Conservation (phyloP, 202 grass and related monocot genomes). For the Sporobolus alterniflorus region DNA sequence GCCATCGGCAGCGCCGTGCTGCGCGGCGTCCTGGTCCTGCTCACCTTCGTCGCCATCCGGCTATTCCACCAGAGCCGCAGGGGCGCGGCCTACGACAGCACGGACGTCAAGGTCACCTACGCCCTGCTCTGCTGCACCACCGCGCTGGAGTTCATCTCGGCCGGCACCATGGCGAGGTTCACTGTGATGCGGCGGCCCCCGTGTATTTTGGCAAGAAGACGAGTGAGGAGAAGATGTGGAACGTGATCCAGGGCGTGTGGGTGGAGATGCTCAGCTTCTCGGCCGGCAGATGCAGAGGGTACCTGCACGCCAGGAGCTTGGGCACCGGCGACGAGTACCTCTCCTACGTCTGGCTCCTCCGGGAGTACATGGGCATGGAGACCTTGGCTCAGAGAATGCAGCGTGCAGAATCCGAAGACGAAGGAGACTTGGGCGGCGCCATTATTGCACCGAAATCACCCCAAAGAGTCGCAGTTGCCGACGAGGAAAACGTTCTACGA, state of each 20-base stretch:
- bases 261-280: constrained; percentile 44
- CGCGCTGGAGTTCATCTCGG: neutral
- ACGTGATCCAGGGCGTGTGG: constrained; percentile 3
- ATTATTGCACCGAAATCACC: no score
- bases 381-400: neutral
- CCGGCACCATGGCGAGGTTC: no score
- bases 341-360: neutral
- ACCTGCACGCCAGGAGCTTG: constrained; percentile 11
- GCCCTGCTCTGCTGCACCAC: neutral
- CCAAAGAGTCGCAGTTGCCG: no score
- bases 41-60: neutral
- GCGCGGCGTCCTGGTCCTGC: accelerated
- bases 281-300: neutral
- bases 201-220: neutral
- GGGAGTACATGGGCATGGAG: neutral
- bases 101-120: neutral
- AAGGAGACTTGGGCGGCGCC: neutral
- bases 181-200: no score
- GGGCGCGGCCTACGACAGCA: neutral
- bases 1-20: neutral
- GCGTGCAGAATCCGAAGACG: neutral
- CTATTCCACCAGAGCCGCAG: neutral
- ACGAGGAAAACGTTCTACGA: no score
- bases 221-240: neutral
- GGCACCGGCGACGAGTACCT: neutral